These are phyloP conservation scores for Bigelowiella natans DNA, from an alignment of 78 protist genomes.

Conservation along the genomic window DNA sequence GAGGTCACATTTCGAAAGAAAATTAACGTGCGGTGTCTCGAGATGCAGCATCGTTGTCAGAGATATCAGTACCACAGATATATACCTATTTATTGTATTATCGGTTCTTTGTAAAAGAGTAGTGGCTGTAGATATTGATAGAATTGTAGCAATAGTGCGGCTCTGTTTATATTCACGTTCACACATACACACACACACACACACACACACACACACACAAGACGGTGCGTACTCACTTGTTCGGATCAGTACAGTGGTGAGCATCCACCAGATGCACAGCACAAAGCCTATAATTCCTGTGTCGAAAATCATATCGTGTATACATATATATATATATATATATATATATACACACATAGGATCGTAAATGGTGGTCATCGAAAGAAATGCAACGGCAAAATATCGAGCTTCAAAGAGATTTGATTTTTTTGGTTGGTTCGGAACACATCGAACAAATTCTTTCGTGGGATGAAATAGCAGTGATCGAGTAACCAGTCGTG, in stretches of 20 bases:
- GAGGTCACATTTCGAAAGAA: conserved; percentile 61
- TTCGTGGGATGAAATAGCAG: too few species aligned
- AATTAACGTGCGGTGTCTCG: conserved; percentile 83
- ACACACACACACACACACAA: neutral
- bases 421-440: too few species aligned
- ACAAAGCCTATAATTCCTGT: neutral
- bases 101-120: neutral
- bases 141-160: too few species aligned
- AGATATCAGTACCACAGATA: neutral
- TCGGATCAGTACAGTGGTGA: neutral
- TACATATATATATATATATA: neutral
- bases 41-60: conserved; percentile 59
- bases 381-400: too few species aligned
- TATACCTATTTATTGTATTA: neutral
- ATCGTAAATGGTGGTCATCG: too few species aligned
- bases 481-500: neutral
- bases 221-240: neutral
- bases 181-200: neutral
- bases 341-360: neutral
- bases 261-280: neutral
- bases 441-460: too few species aligned
- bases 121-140: neutral
- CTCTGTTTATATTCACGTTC: neutral
- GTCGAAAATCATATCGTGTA: neutral
- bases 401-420: too few species aligned